Conservation (phyloP, 371 early-diverging fungal genomes). For the Mucor circinelloides region DNA sequence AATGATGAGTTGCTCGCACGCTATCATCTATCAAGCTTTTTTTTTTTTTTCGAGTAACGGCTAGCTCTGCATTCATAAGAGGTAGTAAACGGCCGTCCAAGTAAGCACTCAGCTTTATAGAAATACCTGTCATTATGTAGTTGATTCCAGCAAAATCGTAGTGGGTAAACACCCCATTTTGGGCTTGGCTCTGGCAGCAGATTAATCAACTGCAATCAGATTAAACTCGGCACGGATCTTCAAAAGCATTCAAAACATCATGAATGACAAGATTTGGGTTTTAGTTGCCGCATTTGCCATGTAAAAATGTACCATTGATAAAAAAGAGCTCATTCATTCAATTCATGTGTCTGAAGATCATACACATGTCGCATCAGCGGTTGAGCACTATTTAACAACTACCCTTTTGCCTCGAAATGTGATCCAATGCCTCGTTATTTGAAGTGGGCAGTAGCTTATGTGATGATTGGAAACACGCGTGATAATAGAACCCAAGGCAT, state of each 20-base stretch:
- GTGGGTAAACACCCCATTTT: too few species aligned
- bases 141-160: too few species aligned
- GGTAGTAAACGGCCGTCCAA: too few species aligned
- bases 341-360: neutral
- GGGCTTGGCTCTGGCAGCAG: too few species aligned
- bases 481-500: neutral
- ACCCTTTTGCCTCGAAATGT: neutral
- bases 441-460: neutral
- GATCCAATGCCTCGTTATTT: neutral
- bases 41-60: too few species aligned
- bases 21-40: too few species aligned
- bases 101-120: too few species aligned
- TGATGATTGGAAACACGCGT: neutral
- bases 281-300: neutral
- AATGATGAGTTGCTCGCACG: too few species aligned
- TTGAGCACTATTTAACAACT: neutral
- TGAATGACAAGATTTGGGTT: neutral
- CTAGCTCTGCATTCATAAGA: too few species aligned
- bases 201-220: too few species aligned
- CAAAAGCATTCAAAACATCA: neutral
- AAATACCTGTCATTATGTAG: too few species aligned
- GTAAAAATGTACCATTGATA: neutral
- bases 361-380: neutral
- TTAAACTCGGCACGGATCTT: neutral
- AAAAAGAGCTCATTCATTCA: neutral